Conservation (phyloP, 2,329 filamentous ascomycete species). For the Aspergillus sp. region DNA sequence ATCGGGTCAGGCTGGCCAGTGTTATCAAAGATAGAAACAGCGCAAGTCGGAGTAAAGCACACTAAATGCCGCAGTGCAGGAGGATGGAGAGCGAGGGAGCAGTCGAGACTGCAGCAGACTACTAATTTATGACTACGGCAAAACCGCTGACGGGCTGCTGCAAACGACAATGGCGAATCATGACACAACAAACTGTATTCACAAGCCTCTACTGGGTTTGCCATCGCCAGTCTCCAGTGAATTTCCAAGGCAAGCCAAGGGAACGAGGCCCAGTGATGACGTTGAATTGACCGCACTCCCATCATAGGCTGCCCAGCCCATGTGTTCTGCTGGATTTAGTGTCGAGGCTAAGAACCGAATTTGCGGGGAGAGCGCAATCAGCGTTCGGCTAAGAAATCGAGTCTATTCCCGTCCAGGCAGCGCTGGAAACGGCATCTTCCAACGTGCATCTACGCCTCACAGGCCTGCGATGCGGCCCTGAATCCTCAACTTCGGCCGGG, state of each 20-base stretch:
- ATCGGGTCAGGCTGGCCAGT: constrained; percentile 11
- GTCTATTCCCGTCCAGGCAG: constrained; percentile 15
- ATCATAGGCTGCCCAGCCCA: neutral
- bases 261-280: constrained; percentile 20
- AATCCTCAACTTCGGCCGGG: no score
- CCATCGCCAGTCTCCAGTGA: neutral
- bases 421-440: neutral
- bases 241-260: constrained; percentile 15
- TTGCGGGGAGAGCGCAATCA: constrained; percentile 15
- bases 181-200: constrained; percentile 8
- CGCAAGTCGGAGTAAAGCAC: constrained; percentile 10
- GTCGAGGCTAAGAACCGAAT: constrained; percentile 14
- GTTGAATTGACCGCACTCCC: constrained; percentile 19
- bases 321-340: constrained; percentile 4
- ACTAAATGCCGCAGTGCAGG: constrained; percentile 20
- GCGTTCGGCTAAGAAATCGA: constrained; percentile 13
- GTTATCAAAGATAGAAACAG: constrained; percentile 12
- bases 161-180: constrained; percentile 10
- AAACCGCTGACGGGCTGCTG: constrained; percentile 7
- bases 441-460: constrained; percentile 1
- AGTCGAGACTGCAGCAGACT: neutral
- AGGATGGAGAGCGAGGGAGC: neutral
- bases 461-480: neutral
- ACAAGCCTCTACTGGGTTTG: neutral
- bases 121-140: constrained; percentile 4